Conservation (phyloP, 345 rosid species). For the Pistacia integerrima region DNA sequence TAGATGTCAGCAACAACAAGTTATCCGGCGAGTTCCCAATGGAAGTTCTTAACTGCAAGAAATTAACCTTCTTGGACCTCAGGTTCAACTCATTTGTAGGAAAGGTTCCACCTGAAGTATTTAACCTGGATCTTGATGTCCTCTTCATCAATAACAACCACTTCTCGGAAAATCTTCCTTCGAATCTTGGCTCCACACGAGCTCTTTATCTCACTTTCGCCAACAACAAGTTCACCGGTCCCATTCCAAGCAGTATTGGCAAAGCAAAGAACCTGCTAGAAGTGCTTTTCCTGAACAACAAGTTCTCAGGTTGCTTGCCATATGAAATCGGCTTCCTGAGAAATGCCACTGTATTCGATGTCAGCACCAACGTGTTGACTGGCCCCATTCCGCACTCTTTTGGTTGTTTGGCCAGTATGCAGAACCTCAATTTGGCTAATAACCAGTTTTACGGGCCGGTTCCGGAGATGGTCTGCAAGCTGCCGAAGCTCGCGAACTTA, state of each 20-base stretch:
- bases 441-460: slow-evolving; percentile 48
- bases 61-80: slow-evolving; percentile 50
- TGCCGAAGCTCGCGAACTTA: slow-evolving; percentile 36
- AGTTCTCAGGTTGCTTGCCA: slow-evolving; percentile 53
- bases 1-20: slow-evolving; percentile 63
- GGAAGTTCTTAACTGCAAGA: slow-evolving; percentile 22
- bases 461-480: slow-evolving; percentile 52
- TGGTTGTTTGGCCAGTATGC: slow-evolving; percentile 45
- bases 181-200: slow-evolving; percentile 43
- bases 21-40: slow-evolving; percentile 37
- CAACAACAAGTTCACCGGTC: slow-evolving; percentile 49
- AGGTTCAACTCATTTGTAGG: slow-evolving; percentile 51
- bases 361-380: slow-evolving; percentile 38
- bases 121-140: slow-evolving; percentile 43
- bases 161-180: slow-evolving; percentile 39
- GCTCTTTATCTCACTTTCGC: slow-evolving; percentile 60
- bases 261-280: slow-evolving; percentile 37
- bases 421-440: slow-evolving; percentile 36
- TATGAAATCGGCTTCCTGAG: slow-evolving; percentile 51
- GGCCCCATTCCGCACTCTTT: slow-evolving; percentile 65
- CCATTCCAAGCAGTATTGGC: slow-evolving; percentile 56
- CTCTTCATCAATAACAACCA: slow-evolving; percentile 64
- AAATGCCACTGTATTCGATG: slow-evolving; percentile 42
- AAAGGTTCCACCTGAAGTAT: slow-evolving; percentile 32
- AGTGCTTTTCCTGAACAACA: slow-evolving; percentile 53